Evolutionary conservation across 2,329 filamentous ascomycete species (phyloP).

Genomic region (Purpureocillium takamizusanense): DNA sequence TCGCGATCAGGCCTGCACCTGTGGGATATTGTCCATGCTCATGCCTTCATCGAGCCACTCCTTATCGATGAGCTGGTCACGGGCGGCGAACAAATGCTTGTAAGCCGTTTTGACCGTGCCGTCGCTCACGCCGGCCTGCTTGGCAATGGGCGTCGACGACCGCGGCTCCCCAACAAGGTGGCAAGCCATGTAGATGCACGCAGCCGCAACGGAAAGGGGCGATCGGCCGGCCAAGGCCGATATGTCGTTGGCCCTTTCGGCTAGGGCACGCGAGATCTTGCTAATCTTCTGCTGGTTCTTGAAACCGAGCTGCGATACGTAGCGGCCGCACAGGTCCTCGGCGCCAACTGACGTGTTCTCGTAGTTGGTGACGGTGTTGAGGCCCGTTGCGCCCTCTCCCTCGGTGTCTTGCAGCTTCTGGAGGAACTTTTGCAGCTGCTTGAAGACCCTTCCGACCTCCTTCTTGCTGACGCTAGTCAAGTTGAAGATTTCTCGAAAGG

Average conservation of each 20-base stretch:
- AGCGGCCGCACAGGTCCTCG: constrained; percentile 78
- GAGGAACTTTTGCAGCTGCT: constrained; percentile 82
- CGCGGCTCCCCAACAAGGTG: constrained; percentile 74
- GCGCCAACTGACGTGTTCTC: constrained; percentile 72
- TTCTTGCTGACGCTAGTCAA: constrained; percentile 93
- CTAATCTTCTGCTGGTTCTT: constrained; percentile 65
- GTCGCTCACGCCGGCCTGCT: constrained; percentile 83
- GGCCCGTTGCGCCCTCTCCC: constrained; percentile 34
- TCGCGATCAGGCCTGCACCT: constrained; percentile 20
- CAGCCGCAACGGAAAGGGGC: constrained; percentile 85
- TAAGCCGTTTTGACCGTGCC: constrained; percentile 96
- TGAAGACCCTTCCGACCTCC: constrained; percentile 94
- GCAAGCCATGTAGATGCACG: constrained; percentile 94
- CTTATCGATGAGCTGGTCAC: constrained; percentile 64
- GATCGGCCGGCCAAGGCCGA: constrained; percentile 85
- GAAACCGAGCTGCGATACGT: constrained; percentile 73
- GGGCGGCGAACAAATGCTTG: constrained; percentile 71
- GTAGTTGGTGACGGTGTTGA: constrained; percentile 58
- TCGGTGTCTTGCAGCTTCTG: constrained; percentile 58
- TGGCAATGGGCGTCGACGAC: constrained; percentile 77
- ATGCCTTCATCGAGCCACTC: constrained; percentile 69
- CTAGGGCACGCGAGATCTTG: constrained; percentile 71
- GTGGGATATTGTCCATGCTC: constrained; percentile 61
- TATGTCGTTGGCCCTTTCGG: constrained; percentile 65
- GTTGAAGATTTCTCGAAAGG: constrained; percentile 89